Percentiles rank a stretch among this genome's conserved stretches.
Conservation (phyloP, 805 yeast genomes). For the Cyberlindnera suaveolens region DNA sequence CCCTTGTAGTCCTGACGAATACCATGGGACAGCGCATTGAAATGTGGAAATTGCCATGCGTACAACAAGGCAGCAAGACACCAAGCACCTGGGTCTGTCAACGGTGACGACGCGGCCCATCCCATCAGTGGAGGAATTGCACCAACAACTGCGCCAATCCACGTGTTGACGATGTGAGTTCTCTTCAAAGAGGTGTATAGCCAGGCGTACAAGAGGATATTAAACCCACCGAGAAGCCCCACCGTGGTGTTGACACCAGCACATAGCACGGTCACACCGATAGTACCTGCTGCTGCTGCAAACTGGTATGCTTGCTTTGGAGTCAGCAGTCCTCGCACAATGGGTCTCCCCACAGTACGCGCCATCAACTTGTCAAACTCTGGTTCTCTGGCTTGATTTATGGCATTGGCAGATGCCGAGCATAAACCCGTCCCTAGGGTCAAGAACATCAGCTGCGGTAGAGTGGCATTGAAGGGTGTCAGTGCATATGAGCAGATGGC, state of each 20-base stretch:
- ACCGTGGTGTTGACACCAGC: constrained; percentile 85
- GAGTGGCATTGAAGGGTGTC: constrained; percentile 75
- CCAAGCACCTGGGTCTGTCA: constrained; percentile 91
- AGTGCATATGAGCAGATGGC: constrained; percentile 92
- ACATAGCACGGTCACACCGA: constrained; percentile 65
- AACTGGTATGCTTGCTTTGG: constrained; percentile 74
- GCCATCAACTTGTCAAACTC: constrained; percentile 82
- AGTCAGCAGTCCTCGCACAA: constrained; percentile 74
- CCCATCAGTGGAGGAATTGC: constrained; percentile 99
- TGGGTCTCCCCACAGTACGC: constrained; percentile 84
- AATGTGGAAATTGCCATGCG: constrained; percentile 99
- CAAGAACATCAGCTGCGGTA: constrained; percentile 62
- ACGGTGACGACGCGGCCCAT: constrained; percentile 88
- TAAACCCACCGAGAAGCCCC: constrained; percentile 70
- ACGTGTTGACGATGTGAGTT: constrained; percentile 78
- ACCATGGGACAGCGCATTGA: constrained; percentile 85
- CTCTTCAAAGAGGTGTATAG: constrained; percentile 87
- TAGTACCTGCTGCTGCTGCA: constrained; percentile 66
- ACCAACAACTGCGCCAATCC: constrained; percentile 99
- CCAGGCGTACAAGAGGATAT: constrained; percentile 84
- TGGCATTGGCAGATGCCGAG: constrained; percentile 94
- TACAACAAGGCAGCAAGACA: constrained; percentile 80
- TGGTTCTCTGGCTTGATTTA: constrained; percentile 96
- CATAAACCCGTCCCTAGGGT: constrained; percentile 83
- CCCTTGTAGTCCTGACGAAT: constrained; percentile 80